Conservation (phyloP, 805 yeast species). For the Grigorovia transvaalensis region DNA sequence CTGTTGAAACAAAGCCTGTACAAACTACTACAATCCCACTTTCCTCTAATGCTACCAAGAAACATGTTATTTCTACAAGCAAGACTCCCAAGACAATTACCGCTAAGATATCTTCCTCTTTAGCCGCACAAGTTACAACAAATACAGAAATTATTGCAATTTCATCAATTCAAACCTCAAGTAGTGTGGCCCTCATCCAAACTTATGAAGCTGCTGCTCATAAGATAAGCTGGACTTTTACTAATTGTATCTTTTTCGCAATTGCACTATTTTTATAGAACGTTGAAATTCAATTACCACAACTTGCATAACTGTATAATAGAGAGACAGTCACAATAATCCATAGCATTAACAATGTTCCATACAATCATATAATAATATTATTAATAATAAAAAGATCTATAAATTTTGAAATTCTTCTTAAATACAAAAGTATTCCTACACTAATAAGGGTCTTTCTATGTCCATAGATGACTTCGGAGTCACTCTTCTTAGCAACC, state of each 20-base stretch:
- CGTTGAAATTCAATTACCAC: neutral
- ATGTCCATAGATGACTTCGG: conserved; percentile 22
- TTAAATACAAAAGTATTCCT: no score
- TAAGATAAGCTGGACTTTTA: conserved; percentile 8
- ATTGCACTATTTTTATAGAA: conserved; percentile 3
- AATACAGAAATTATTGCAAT: neutral
- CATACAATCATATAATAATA: neutral
- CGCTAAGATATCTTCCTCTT: neutral
- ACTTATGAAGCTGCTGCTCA: conserved; percentile 11
- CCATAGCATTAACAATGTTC: neutral
- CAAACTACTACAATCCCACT: neutral
- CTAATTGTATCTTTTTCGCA: conserved; percentile 9
- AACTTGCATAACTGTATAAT: neutral
- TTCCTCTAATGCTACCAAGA: neutral
- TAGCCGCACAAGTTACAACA: neutral
- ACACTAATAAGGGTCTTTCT: neutral
- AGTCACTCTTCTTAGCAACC: conserved; percentile 22
- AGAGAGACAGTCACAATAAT: neutral
- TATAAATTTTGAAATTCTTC: neutral
- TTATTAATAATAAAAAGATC: neutral
- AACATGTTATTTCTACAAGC: neutral
- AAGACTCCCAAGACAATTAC: neutral
- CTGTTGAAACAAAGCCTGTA: neutral
- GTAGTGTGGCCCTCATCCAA: neutral
- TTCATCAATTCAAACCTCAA: neutral